Conservation (phyloP, 164 flowering plant genomes). For the Magnolia kwangsiensis region DNA sequence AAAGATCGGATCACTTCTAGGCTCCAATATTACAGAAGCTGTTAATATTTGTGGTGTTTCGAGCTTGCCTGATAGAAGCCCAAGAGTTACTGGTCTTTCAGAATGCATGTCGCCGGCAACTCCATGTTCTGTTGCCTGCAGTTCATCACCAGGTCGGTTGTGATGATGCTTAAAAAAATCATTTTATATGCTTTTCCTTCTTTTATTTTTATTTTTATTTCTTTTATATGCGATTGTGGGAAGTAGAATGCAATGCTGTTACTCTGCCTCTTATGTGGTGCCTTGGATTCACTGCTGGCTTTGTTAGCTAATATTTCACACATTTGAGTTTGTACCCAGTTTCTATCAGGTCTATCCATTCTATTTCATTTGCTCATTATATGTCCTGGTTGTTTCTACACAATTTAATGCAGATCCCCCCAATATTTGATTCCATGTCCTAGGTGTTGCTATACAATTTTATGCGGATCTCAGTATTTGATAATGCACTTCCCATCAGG, state of each 20-base stretch:
- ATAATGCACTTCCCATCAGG: too few species aligned
- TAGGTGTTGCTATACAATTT: too few species aligned
- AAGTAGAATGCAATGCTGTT: background rate
- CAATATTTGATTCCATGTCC: too few species aligned
- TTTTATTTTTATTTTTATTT: too few species aligned
- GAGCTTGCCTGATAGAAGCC: conserved; percentile 45
- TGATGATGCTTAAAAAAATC: background rate
- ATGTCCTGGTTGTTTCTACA: too few species aligned
- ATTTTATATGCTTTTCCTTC: background rate
- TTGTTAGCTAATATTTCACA: too few species aligned
- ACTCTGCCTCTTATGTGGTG: background rate
- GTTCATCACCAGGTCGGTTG: conserved; percentile 74
- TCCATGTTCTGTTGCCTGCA: conserved; percentile 80
- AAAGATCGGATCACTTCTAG: conserved; percentile 24
- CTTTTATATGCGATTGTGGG: background rate
- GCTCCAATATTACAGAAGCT: conserved; percentile 22
- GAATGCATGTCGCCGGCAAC: conserved; percentile 87
- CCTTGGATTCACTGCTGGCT: background rate
- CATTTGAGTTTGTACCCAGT: too few species aligned
- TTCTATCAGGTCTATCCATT: too few species aligned
- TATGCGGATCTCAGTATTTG: too few species aligned
- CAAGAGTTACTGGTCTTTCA: conserved; percentile 36
- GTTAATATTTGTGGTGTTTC: conserved; percentile 15
- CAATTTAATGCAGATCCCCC: too few species aligned
- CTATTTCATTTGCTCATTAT: too few species aligned